Evolutionary conservation across 768 basidiomycete species (phyloP).

Genomic region (Kwoniella heveanensis): DNA sequence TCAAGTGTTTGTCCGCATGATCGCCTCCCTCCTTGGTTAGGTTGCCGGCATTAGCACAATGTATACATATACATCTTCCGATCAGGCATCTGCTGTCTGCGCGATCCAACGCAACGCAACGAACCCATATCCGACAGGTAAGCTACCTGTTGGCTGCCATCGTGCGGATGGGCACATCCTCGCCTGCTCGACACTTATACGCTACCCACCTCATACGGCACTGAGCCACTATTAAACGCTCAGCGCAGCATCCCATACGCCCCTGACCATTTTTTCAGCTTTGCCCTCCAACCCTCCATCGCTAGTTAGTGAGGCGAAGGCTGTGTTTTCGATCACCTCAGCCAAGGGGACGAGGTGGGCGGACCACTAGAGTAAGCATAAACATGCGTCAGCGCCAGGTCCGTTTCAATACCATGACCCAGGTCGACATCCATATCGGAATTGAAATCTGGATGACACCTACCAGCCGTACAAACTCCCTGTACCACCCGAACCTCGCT

Average conservation of each 20-base stretch:
- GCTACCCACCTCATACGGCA: neutral
- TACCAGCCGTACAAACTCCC: constrained; percentile 50
- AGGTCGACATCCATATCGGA: neutral
- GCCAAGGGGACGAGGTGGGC: constrained; percentile 31
- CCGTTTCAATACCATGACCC: too few relatives aligned
- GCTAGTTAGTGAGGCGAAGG: constrained; percentile 16
- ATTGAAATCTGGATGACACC: constrained; percentile 15
- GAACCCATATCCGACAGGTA: too few relatives aligned
- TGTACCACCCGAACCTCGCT: constrained; percentile 50
- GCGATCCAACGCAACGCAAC: too few relatives aligned
- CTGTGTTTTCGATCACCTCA: constrained; percentile 24
- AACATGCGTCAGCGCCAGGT: too few relatives aligned
- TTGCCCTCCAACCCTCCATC: constrained; percentile 25
- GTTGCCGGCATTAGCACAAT: too few relatives aligned
- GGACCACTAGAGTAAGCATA: constrained; percentile 25
- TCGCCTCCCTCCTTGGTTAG: too few relatives aligned
- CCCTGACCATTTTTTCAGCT: constrained; percentile 38
- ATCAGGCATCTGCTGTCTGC: too few relatives aligned
- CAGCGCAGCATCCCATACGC: constrained; percentile 29
- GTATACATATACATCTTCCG: too few relatives aligned
- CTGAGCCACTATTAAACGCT: neutral
- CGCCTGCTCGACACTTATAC: too few relatives aligned
- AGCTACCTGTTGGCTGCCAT: too few relatives aligned
- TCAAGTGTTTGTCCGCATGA: too few relatives aligned
- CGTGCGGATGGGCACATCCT: too few relatives aligned